These are phyloP conservation scores for Hericium coralloides DNA, from an alignment of 768 basidiomycete genomes.

Conservation along the genomic window DNA sequence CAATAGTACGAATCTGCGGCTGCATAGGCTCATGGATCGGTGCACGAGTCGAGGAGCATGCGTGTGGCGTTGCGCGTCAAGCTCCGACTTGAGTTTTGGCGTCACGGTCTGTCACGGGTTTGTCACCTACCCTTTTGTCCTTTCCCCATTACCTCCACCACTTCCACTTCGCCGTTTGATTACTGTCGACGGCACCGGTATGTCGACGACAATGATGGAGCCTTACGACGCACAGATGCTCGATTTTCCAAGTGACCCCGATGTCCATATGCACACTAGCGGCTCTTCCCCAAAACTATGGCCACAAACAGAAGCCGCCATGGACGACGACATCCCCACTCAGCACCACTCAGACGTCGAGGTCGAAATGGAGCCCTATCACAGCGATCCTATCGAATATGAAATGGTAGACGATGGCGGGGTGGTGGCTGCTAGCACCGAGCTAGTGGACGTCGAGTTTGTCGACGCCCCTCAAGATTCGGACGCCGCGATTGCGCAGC, in stretches of 20 bases:
- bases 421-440: conserved; percentile 2
- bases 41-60: too few relatives aligned
- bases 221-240: conserved; percentile 15
- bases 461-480: conserved; percentile 10
- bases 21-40: too few relatives aligned
- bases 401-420: conserved; percentile 14
- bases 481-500: not conserved
- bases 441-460: conserved; percentile 13
- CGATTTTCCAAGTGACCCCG: conserved; percentile 11
- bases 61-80: too few relatives aligned
- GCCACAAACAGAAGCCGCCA: conserved; percentile 10
- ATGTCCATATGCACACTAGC: conserved; percentile 16
- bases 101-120: not conserved
- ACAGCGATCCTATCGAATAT: conserved; percentile 11
- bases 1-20: too few relatives aligned
- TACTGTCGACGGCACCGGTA: conserved; percentile 1
- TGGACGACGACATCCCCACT: conserved; percentile 13
- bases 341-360: conserved; percentile 14
- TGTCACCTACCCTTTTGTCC: not conserved
- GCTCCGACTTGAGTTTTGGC: too few relatives aligned
- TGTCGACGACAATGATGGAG: conserved; percentile 14
- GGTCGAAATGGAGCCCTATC: conserved; percentile 15
- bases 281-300: conserved; percentile 14
- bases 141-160: not conserved
- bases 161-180: not conserved